A percentile compares a stretch with the other conserved stretches of the same genome.
Evolutionary conservation across 1,139 yeast species (phyloP).

Genomic region (Scheffersomyces illinoinensis): DNA sequence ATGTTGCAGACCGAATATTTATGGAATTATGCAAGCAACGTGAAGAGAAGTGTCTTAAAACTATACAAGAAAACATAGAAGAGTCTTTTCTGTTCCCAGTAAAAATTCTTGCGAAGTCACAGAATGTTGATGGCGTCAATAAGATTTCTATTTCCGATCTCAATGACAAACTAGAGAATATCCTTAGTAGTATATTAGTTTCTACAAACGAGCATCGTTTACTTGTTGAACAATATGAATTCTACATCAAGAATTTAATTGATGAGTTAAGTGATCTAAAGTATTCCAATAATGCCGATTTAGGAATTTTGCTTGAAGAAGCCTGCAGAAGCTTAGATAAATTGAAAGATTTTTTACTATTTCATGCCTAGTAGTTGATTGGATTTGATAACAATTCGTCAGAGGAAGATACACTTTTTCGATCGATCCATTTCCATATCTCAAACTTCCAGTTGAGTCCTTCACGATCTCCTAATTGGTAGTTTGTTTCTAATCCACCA

Average conservation of each 20-base stretch:
- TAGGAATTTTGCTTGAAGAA: constrained; percentile 5
- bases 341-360: constrained; percentile 3
- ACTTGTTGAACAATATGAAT: neutral
- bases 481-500: constrained; percentile 63
- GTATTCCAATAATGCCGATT: constrained; percentile 17
- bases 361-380: neutral
- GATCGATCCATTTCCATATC: constrained; percentile 64
- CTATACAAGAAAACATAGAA: constrained; percentile 16
- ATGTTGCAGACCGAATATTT: constrained; percentile 15
- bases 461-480: constrained; percentile 70
- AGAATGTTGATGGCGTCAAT: neutral
- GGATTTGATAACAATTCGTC: neutral
- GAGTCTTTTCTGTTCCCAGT: constrained; percentile 26
- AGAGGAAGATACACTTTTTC: constrained; percentile 18
- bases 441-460: constrained; percentile 81
- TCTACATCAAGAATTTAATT: constrained; percentile 16
- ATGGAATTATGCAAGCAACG: constrained; percentile 24
- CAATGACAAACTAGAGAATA: constrained; percentile 2
- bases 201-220: neutral
- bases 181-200: constrained; percentile 3
- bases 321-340: constrained; percentile 6
- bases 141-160: neutral
- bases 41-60: constrained; percentile 7
- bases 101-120: neutral
- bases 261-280: constrained; percentile 20